Conservation (phyloP, 352 stramenopile species). For the Phytophthora foliorum region DNA sequence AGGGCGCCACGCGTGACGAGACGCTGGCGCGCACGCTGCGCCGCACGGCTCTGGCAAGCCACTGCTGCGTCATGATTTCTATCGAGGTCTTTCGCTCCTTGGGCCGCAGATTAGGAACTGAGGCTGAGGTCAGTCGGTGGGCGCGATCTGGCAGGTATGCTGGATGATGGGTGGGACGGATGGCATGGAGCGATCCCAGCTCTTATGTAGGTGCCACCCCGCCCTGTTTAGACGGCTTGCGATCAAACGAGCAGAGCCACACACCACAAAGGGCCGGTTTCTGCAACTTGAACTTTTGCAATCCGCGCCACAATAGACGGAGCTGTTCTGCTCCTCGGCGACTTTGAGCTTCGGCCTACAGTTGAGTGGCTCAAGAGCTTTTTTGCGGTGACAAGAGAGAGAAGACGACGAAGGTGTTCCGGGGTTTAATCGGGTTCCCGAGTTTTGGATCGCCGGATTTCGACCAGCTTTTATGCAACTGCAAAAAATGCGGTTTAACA, state of each 20-base stretch:
- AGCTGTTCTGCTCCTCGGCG: slow-evolving; percentile 9
- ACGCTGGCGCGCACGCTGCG: slow-evolving; percentile 54
- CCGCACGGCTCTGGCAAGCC: slow-evolving; percentile 64
- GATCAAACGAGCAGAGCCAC: slow-evolving; percentile 35
- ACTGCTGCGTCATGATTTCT: slow-evolving; percentile 72
- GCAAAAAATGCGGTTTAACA: slow-evolving; percentile 45
- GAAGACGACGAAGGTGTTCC: background rate
- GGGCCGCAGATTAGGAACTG: slow-evolving; percentile 40
- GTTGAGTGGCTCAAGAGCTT: too few species aligned
- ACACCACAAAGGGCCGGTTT: slow-evolving; percentile 24
- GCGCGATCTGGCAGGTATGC: slow-evolving; percentile 27
- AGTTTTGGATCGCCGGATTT: slow-evolving; percentile 18
- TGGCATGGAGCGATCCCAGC: too few species aligned
- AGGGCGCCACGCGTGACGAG: slow-evolving; percentile 22
- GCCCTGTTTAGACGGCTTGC: slow-evolving; percentile 20
- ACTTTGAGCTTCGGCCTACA: background rate
- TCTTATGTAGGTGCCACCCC: too few species aligned
- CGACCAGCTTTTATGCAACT: slow-evolving; percentile 27
- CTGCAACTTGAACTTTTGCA: slow-evolving; percentile 39
- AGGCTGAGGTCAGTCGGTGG: slow-evolving; percentile 29
- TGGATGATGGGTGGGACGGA: slow-evolving; percentile 12
- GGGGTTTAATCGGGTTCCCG: background rate
- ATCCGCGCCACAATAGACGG: slow-evolving; percentile 36
- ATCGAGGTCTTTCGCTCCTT: slow-evolving; percentile 19
- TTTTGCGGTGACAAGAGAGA: background rate